phyloP scores from a whole-genome alignment of 495 filamentous ascomycete species.

The Penicillium maclennaniae region DNA sequence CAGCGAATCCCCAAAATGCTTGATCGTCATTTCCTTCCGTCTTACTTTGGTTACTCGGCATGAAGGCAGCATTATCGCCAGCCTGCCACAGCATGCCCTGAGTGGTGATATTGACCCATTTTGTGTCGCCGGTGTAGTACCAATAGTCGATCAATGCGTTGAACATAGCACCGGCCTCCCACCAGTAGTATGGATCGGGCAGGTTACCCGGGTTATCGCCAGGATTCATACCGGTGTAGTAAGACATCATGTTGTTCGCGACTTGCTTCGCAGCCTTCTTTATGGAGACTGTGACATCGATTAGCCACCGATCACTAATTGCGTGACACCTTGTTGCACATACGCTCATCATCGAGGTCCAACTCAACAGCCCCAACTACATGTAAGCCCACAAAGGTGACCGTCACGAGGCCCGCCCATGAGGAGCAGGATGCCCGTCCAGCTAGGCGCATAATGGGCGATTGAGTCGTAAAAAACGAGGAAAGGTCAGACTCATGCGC shows the following conservation, averaged over 20 bases:
- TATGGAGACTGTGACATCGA: slow-evolving; percentile 37
- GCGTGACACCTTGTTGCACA: neutral
- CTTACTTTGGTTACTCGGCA: slow-evolving; percentile 77
- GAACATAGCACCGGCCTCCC: slow-evolving; percentile 77
- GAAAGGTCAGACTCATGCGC: neutral
- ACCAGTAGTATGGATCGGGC: slow-evolving; percentile 78
- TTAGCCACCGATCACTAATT: neutral
- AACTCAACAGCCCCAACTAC: slow-evolving; percentile 20
- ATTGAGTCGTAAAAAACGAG: neutral
- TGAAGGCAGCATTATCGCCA: slow-evolving; percentile 63
- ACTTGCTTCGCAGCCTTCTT: slow-evolving; percentile 41
- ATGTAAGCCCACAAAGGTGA: slow-evolving; percentile 15
- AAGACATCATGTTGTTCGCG: slow-evolving; percentile 50
- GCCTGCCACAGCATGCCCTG: slow-evolving; percentile 70
- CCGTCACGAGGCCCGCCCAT: slow-evolving; percentile 18
- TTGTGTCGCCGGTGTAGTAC: slow-evolving; percentile 70
- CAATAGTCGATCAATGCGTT: slow-evolving; percentile 78
- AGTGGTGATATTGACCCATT: slow-evolving; percentile 65
- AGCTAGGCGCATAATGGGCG: slow-evolving; percentile 12
- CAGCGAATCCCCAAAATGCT: slow-evolving; percentile 80
- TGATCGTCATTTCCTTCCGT: slow-evolving; percentile 82
- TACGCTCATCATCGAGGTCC: slow-evolving; percentile 21
- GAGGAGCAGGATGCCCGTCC: slow-evolving; percentile 10
- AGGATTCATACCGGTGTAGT: slow-evolving; percentile 67
- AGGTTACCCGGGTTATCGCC: slow-evolving; percentile 70